Evolutionary conservation across 2,329 filamentous ascomycete species (phyloP), one percentile per base, ranked within the genome.

Genomic region (Lizonia empirigonia): DNA sequence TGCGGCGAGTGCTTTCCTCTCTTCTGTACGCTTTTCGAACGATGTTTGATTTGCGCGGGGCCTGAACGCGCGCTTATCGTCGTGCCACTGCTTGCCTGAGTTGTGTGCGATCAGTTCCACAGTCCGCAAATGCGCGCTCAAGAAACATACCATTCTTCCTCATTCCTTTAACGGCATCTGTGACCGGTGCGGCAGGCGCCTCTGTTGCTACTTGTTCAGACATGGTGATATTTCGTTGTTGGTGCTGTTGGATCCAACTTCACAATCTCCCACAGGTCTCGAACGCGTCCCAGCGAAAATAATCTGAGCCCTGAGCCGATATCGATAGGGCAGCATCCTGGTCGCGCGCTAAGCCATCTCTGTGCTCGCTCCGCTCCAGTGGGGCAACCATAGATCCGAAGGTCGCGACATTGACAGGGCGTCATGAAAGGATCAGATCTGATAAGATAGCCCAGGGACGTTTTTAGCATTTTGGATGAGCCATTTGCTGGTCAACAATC

Each of bases 71-170:
- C 87, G 89, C 72, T 91, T 93, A 22, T 83, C 80, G 44, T 82
- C 80, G 72, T 95, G 91, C 94, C 94, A 99, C 78, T 96, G 90
- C 79, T 97, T 97, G 71, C 94, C 94, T 96, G 69, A 34, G 46
- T n/a, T n/a, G n/a, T 44, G 57, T 19, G 50, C 26, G 36, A 58
- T 62, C 33, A 64, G 59, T 35, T 16, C 29, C 24, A 8, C 7
- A n/a, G n/a, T 50, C 16, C 35, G 34, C 40, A 32, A 45, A 48
- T 1, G 4, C 13, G 32, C 34, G 20, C 16, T 1, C 7, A 15
- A 9, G 12, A 16, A 7, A 6, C 15, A 2, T 78, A 93, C 90
- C 90, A 78, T 96, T 96, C 74, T 88, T 88, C 65, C 90, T 88
- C 82, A 94, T 87, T 58, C 90, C 74, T 76, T 77, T 48, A 68